phyloP scores from a whole-genome alignment of 495 filamentous ascomycete species.

The Penicillium dipodomyicola region DNA sequence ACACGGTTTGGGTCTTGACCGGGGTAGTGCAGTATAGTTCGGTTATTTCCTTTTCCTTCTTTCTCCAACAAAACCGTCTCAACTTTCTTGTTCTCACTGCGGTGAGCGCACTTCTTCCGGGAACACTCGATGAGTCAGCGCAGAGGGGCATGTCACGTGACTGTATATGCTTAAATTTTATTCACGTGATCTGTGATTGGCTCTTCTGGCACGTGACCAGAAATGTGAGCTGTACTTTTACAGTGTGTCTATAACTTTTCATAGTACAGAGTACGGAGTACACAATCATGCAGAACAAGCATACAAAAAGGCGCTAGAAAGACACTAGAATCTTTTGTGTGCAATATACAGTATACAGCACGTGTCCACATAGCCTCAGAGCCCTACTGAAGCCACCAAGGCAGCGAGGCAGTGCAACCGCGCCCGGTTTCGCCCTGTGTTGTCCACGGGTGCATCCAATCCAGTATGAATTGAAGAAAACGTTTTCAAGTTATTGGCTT shows the following conservation, averaged over 20 bases:
- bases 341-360: not conserved
- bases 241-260: not conserved
- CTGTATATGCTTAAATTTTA: not conserved
- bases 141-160: slow-evolving; percentile 6
- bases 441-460: not conserved
- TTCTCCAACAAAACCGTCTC: slow-evolving; percentile 7
- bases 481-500: not conserved
- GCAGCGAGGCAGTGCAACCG: slow-evolving; percentile 10
- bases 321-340: not conserved
- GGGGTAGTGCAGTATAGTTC: not conserved
- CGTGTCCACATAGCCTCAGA: not conserved
- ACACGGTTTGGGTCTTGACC: not conserved
- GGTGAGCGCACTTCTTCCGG: slow-evolving; percentile 7
- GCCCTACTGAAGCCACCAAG: not conserved
- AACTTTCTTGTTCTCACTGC: slow-evolving; percentile 9
- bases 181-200: not conserved
- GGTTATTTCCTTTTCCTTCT: not conserved
- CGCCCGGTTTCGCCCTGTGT: slow-evolving; percentile 6
- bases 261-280: no score
- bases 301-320: not conserved
- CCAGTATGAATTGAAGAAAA: not conserved
- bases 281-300: not conserved
- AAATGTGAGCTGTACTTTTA: not conserved
- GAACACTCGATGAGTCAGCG: slow-evolving; percentile 4
- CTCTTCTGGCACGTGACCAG: not conserved